Base-by-base conservation (phyloP, 106 monocot genomes). In the Dioscorea dumetorum region DNA sequence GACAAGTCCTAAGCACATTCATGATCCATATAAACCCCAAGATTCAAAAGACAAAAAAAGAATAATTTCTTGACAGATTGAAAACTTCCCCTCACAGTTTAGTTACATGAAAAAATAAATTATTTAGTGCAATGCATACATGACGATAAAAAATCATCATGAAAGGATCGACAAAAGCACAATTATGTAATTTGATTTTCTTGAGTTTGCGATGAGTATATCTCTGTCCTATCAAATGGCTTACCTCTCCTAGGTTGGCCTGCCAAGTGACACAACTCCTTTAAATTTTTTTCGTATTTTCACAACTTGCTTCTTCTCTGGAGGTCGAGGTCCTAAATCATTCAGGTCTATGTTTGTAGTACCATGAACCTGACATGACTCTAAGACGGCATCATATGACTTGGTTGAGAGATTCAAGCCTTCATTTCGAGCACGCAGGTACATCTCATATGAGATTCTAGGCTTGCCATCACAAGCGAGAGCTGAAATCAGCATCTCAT, bases 371-470 rank as follows among this genome's bases (percentile, higher is more conserved):
- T 22, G 62, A 67, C 78, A 84, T 9, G 88, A 77, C 53, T 78
- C 79, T 4, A 86, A 0, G 22, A 92, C 82, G 35, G 82, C 65
- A 73, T 97, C 91, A 69, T 89, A 87, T 12, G 91, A 67, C 61
- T 76, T 86, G 31, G 79, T 48, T 72, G 88, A 86, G 62, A 86
- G 91, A 51, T 67, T 22, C 21, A 92, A 24, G 8, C 91, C 86
- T 63, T 86, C 81, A 28, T 74, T 80, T 20, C 54, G 51, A 24
- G 86, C 88, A 76, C 70, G 67, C 54, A 77, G 31, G 66, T 92
- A 97, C 83, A 92, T 80, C 69, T 97, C 86, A 79, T 78, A 87
- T 24, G 91, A 91, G 49, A 97, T 80, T 61, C 69, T 89, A 32
- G 76, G 72, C 70, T 91, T 91, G 16, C 80, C 86, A 72, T 92